Evolutionary conservation across 768 basidiomycete genomes (phyloP), one percentile per base, ranked within the genome.

Genomic region (Hysterangium stoloniferum): DNA sequence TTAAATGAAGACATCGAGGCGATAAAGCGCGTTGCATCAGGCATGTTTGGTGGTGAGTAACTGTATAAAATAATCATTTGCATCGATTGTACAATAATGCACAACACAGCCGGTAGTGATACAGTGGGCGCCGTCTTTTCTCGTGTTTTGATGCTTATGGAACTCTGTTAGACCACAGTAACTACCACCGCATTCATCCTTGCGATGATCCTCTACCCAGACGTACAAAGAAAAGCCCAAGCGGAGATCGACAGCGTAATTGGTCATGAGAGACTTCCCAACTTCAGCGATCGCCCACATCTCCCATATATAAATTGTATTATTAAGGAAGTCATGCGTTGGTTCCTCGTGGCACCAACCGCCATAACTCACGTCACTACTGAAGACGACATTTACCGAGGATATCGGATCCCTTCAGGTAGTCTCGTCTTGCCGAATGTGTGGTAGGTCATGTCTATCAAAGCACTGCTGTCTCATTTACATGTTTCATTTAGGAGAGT

Each of bases 11-110:
- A 45, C 19, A 28, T 45, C 3, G 24, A 12, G 20, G 44, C 44
- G 12, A 28, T 45, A 17, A 45, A 45, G 19, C 19, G 17, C 2
- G 44, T 45, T 12, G 44, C 44, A 3, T 12, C 24, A 27, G 44
- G 44, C 8, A 45, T 45, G 15, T 45, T 45, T 25, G 44, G 24
- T 4, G 44, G 44, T 45, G 44, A 45, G 44, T 20, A n/a, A 20
- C 3, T 4, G 15, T 19, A 24, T 25, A 3, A 3, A 25, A 4
- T 3, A 45, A 25, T 31, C 12, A 5, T 8, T 45, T 27, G 6
- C 7, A 4, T 20, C 13, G 3, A 43, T 9, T 43, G 15, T 12
- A 24, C n/a, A n/a, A n/a, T 43, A 20, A n/a, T 27, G n/a, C 5
- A 9, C 15, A n/a, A 20, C 4, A 43, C 31, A 45, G 44, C 44